Evolutionary conservation across 2,329 filamentous ascomycete species (phyloP), one percentile per base, ranked within the genome.

Genomic region (Fusarium abutilonis): DNA sequence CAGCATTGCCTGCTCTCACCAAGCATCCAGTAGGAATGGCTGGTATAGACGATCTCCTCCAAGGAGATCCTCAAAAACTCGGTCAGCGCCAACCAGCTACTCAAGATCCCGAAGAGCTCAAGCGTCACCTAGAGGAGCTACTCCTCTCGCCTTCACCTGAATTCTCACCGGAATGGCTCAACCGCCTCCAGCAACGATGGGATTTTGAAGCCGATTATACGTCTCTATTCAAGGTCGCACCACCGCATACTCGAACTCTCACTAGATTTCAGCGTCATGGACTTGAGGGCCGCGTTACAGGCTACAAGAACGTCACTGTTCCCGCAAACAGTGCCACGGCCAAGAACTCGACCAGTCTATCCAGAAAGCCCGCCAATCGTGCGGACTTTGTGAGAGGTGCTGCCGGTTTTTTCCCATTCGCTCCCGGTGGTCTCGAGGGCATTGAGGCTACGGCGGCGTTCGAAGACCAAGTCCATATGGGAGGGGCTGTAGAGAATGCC

Each of bases 381-480:
- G 92, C 91, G 28, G 93, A 98, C 45, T 97, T 98, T 75, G 93
- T 98, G 11, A 86, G 94, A 60, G 95, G 95, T 13, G 93, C 91
- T 32, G 92, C 93, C 8, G 94, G 94, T 0, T 97, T 96, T 78
- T 96, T 97, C 57, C 94, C 94, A 0, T 97, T 98, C 77, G 89
- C 93, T 0, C 94, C 94, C 1, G 93, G 93, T 52, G 95, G 95
- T 1, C 77, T 98, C 13, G 93, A 97, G 59, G 87, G 88, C 2
- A 89, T 97, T 19, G 91, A 96, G 74, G 90, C 91, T 3, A 89
- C 93, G 9, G 92, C 93, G 26, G 91, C 91, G 5, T 82, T 92
- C 48, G 94, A 97, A 73, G 90, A 93, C 44, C 88, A 94, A 70
- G 82, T 87, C 32, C 80, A 89, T 15, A 80, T 83, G 44, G 80